Base-by-base conservation (phyloP, 371 early-diverging fungal species). In the Syncephalastrum sp. region DNA sequence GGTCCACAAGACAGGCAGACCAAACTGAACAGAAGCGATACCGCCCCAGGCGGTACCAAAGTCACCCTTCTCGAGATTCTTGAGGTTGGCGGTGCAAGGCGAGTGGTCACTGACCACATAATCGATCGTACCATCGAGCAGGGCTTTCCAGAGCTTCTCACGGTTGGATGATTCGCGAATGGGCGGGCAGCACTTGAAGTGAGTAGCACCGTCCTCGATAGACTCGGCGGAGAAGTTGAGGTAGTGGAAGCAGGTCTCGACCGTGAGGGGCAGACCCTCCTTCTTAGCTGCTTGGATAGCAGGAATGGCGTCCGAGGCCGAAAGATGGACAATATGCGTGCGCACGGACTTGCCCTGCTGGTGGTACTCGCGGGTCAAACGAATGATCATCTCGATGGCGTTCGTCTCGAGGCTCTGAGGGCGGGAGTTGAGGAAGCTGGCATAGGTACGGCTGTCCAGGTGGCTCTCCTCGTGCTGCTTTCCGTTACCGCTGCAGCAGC, bases 121-220 rank as follows among this genome's bases (percentile, higher is more conserved):
- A 65, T 90, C 92, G 56, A 91, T 91, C 16, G 87, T 83, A 17
- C 92, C 91, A 61, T 90, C 89, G 60, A 83, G 67, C 49, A 91
- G 67, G 19, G 88, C 91, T 56, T 77, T 80, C 91, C 91, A 91
- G 44, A 91, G 72, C 56, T 63, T 59, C 24, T 87, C 85, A 46
- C 91, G 81, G 72, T 91, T 91, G 53, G 73, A 67, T 21, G 82
- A 72, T 58, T 85, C 81, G 64, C 91, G 88, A 64, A 91, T 90
- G n/a, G 91, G 91, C 50, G 91, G 91, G 66, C 91, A 90, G 73
- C 91, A 91, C 70, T 91, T 91, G 83, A 81, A 91, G 65, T 90
- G 85, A 25, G 91, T 91, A 17, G 87, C 87, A 52, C 89, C 84
- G 45, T 80, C 74, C 19, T 87, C 85, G 23, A 91, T 84, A n/a